A percentile compares a stretch with the other conserved stretches of the same genome.
Conservation (phyloP, 2,329 filamentous ascomycete species). For the Colletotrichum cuscutae region DNA sequence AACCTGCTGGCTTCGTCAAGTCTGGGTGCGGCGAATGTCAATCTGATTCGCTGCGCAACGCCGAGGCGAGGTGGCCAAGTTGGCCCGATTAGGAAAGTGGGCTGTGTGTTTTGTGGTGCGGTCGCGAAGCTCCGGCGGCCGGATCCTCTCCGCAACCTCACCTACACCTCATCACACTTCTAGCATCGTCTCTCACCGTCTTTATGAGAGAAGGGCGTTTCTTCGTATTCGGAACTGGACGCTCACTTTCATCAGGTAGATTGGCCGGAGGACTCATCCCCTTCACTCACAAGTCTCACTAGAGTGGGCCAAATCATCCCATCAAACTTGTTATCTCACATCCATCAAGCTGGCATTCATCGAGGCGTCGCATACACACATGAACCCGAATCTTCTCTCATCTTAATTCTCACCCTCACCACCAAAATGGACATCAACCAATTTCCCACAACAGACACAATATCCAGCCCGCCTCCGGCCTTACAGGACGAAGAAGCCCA, state of each 20-base stretch:
- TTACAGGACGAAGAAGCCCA: slow-evolving; percentile 17
- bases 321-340: not conserved
- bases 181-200: not conserved
- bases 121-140: slow-evolving; percentile 15
- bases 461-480: not conserved
- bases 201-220: not conserved
- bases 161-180: slow-evolving; percentile 21
- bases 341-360: not conserved
- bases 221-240: not conserved
- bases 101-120: slow-evolving; percentile 2
- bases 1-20: not conserved
- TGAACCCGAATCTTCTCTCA: not conserved
- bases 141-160: slow-evolving; percentile 9
- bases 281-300: not conserved
- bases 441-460: too few species aligned
- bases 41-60: slow-evolving; percentile 5
- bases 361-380: not conserved
- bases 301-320: not conserved
- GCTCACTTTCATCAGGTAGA: not conserved
- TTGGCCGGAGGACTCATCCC: not conserved
- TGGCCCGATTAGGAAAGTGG: slow-evolving; percentile 27
- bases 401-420: not conserved
- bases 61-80: slow-evolving; percentile 24
- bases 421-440: not conserved
- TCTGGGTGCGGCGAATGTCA: not conserved